Evolutionary conservation across 2,329 filamentous ascomycete species (phyloP).

Genomic region (Stagonosporopsis cucurbitacearum): DNA sequence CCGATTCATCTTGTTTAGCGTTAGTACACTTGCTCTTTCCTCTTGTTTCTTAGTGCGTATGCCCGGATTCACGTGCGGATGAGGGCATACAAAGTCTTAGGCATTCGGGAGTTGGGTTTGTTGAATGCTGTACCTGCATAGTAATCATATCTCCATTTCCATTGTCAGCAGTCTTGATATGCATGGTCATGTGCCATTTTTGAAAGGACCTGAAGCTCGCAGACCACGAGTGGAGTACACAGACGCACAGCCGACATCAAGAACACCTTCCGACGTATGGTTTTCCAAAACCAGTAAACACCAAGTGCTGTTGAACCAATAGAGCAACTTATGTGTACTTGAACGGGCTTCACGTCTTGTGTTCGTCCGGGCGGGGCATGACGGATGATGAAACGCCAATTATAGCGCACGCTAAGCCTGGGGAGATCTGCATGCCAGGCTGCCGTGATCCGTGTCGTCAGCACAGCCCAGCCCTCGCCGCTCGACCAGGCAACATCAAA

Average conservation of each 20-base stretch:
- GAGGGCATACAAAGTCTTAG: constrained; percentile 3
- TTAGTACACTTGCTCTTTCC: constrained; percentile 26
- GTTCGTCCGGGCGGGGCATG: constrained; percentile 10
- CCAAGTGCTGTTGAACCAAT: neutral
- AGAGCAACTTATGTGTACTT: neutral
- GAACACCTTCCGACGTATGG: neutral
- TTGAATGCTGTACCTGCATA: constrained; percentile 10
- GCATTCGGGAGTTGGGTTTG: constrained; percentile 17
- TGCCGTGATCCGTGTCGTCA: constrained; percentile 14
- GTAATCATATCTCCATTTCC: constrained; percentile 10
- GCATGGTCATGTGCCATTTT: neutral
- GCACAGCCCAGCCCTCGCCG: constrained; percentile 29
- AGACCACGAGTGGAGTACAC: no score
- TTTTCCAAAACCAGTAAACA: neutral
- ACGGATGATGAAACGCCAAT: constrained; percentile 23
- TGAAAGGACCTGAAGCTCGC: no score
- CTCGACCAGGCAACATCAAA: constrained; percentile 20
- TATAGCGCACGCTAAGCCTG: constrained; percentile 25
- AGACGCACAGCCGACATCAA: neutral
- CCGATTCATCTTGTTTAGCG: constrained; percentile 31
- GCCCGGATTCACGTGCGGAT: constrained; percentile 1
- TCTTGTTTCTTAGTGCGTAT: constrained; percentile 13
- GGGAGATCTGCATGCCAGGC: constrained; percentile 22
- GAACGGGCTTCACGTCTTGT: neutral
- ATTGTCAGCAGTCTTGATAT: neutral